These are phyloP conservation scores for Leccinum disarticulatum DNA, from an alignment of 768 basidiomycete species.

Conservation along the genomic window DNA sequence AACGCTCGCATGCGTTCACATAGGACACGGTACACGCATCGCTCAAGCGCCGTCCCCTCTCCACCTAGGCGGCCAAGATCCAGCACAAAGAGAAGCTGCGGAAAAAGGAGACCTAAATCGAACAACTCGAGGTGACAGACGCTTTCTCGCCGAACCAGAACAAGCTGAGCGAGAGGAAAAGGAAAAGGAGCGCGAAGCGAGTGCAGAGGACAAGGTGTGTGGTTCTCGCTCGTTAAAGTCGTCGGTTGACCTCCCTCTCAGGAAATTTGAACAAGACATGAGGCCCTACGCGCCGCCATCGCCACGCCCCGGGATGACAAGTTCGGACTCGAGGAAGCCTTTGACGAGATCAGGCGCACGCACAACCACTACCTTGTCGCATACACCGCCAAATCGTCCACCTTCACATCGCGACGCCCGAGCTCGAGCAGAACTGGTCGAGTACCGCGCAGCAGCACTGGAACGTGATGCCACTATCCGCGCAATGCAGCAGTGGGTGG, in stretches of 20 bases:
- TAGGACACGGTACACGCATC: slow-evolving; percentile 60
- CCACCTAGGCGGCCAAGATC: slow-evolving; percentile 57
- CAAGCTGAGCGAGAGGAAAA: slow-evolving; percentile 67
- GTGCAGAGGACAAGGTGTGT: slow-evolving; percentile 62
- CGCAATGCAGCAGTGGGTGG: slow-evolving; percentile 48
- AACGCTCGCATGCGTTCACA: slow-evolving; percentile 60
- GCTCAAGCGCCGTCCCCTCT: slow-evolving; percentile 64
- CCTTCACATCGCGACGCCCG: slow-evolving; percentile 44
- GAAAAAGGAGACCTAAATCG: slow-evolving; percentile 61
- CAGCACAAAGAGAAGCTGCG: slow-evolving; percentile 68
- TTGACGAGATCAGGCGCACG: slow-evolving; percentile 46
- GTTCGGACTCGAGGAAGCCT: slow-evolving; percentile 59
- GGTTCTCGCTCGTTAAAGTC: not conserved
- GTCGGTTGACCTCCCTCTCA: slow-evolving; percentile 22
- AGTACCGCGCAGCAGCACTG: slow-evolving; percentile 41
- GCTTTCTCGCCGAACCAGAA: slow-evolving; percentile 69
- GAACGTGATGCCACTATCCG: slow-evolving; percentile 41
- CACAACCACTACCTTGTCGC: slow-evolving; percentile 50
- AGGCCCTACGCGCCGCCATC: slow-evolving; percentile 50
- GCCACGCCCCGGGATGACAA: slow-evolving; percentile 54
- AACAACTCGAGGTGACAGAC: slow-evolving; percentile 67
- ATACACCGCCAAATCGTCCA: slow-evolving; percentile 51
- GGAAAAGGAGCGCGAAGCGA: slow-evolving; percentile 51
- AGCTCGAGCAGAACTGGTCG: slow-evolving; percentile 48
- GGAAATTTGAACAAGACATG: slow-evolving; percentile 49